phyloP scores from a whole-genome alignment of 1,284 basidiomycete genomes.

The Ceratobasidium theobromae region DNA sequence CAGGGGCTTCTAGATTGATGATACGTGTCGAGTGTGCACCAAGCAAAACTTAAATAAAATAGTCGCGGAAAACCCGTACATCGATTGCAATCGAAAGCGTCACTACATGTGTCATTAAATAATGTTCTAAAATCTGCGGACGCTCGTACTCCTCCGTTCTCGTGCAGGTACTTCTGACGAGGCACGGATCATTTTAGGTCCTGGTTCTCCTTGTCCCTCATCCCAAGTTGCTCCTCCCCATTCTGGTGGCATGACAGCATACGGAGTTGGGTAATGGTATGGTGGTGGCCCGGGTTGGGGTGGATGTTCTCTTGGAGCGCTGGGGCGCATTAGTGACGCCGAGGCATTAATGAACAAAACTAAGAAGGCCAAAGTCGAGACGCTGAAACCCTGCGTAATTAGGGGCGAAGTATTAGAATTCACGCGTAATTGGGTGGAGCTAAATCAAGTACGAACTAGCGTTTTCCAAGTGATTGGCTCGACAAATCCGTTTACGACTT shows the following conservation, averaged over 20 bases:
- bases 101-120: neutral
- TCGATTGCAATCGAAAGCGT: neutral
- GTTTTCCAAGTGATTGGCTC: slow-evolving; percentile 98
- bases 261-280: slow-evolving; percentile 2
- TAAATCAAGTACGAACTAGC: slow-evolving; percentile 57
- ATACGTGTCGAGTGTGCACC: neutral
- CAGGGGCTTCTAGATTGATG: slow-evolving; percentile 12
- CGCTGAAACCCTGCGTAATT: slow-evolving; percentile 64
- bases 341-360: slow-evolving; percentile 83
- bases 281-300: neutral
- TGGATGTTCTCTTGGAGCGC: slow-evolving; percentile 35
- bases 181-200: slow-evolving; percentile 14
- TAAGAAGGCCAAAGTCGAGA: slow-evolving; percentile 76
- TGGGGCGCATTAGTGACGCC: slow-evolving; percentile 71
- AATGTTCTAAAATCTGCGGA: slow-evolving; percentile 1
- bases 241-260: slow-evolving; percentile 20
- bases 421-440: neutral
- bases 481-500: slow-evolving; percentile 94
- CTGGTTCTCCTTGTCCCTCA: slow-evolving; percentile 5
- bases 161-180: slow-evolving; percentile 7
- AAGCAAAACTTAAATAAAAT: neutral
- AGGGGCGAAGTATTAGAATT: slow-evolving; percentile 5
- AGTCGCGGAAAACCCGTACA: neutral
- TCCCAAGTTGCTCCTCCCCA: slow-evolving; percentile 2
- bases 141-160: slow-evolving; percentile 1